Conservation (phyloP, 495 filamentous ascomycete genomes). For the Aspergillus indologenus region DNA sequence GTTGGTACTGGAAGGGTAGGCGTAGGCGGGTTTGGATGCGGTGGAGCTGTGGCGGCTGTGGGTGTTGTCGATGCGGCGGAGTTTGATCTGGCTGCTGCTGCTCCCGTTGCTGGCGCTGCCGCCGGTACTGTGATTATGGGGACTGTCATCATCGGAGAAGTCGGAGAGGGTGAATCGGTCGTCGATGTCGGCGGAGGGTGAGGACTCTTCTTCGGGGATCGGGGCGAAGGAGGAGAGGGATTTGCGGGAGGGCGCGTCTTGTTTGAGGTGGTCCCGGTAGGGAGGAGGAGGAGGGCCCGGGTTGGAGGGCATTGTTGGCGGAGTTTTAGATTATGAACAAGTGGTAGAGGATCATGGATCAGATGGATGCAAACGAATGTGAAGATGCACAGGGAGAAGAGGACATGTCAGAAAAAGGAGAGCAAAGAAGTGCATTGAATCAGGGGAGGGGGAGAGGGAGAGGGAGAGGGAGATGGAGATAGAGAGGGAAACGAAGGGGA, state of each 20-base stretch:
- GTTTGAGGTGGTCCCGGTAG: constrained; percentile 1
- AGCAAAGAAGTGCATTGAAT: background rate
- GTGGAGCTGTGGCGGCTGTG: constrained; percentile 2
- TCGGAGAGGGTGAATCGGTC: constrained; percentile 13
- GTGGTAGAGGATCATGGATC: background rate
- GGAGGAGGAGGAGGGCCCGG: background rate
- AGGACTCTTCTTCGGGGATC: constrained; percentile 22
- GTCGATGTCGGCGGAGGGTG: too few relatives aligned
- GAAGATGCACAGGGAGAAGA: background rate
- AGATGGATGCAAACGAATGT: background rate
- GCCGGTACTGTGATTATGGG: background rate
- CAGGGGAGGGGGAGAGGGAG: background rate
- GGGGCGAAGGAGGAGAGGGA: constrained; percentile 13
- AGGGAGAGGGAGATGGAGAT: background rate
- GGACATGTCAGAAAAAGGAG: background rate
- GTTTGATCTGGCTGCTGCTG: constrained; percentile 9
- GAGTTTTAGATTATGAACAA: background rate
- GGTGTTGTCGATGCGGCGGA: constrained; percentile 12
- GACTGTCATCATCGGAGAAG: constrained; percentile 11
- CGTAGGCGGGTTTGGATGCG: constrained; percentile 17
- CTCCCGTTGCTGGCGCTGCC: constrained; percentile 1
- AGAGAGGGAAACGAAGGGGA: background rate
- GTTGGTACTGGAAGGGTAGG: background rate
- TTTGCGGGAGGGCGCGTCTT: background rate
- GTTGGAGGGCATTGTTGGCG: background rate